Percentiles rank a stretch among this genome's conserved stretches.
These are phyloP conservation scores for Tuber melanosporum DNA, from an alignment of 495 filamentous ascomycete species.

Conservation along the genomic window DNA sequence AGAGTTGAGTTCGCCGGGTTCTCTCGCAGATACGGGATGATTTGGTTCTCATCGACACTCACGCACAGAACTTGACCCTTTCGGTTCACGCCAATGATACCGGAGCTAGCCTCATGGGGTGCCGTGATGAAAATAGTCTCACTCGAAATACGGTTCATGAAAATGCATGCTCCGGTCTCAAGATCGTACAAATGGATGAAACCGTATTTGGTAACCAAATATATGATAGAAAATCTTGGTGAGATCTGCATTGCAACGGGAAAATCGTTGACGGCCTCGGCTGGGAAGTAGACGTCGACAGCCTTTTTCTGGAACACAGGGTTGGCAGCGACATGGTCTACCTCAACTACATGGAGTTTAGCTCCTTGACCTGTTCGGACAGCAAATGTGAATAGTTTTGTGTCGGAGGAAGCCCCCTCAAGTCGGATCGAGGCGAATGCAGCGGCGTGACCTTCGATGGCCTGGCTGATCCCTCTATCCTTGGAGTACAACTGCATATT, in stretches of 20 bases:
- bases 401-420: constrained; percentile 81
- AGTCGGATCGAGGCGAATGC: constrained; percentile 85
- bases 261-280: constrained; percentile 92
- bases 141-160: constrained; percentile 99
- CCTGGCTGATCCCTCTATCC: constrained; percentile 92
- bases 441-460: constrained; percentile 95
- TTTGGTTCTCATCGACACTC: constrained; percentile 78
- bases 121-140: constrained; percentile 97
- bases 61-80: constrained; percentile 95
- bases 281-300: constrained; percentile 94
- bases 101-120: constrained; percentile 71
- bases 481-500: constrained; percentile 95
- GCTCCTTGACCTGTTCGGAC: constrained; percentile 80
- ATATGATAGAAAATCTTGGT: constrained; percentile 87
- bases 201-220: constrained; percentile 96
- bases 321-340: constrained; percentile 85
- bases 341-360: constrained; percentile 96
- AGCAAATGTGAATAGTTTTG: constrained; percentile 94
- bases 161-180: constrained; percentile 93
- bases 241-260: constrained; percentile 98
- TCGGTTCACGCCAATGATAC: constrained; percentile 90
- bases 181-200: constrained; percentile 99
- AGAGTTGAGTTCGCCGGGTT: constrained; percentile 87
- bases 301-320: constrained; percentile 86
- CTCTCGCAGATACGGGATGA: constrained; percentile 89